Evolutionary conservation across 345 rosid species (phyloP).

Genomic region (Chamaenerion angustifolium): DNA sequence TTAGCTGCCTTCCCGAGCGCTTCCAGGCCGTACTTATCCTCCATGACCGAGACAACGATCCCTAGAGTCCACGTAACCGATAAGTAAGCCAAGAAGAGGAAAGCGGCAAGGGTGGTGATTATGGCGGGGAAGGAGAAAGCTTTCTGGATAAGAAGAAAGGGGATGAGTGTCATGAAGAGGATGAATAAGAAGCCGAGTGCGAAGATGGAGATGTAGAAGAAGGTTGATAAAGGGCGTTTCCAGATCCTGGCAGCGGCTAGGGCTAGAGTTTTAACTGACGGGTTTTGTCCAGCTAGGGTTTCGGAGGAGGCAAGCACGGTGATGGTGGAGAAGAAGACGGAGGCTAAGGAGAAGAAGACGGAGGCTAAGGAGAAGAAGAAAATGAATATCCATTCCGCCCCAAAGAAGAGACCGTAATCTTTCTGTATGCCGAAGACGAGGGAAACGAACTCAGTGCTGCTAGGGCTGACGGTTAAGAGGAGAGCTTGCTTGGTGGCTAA

Average conservation of each 20-base stretch:
- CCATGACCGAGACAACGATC: conserved; percentile 40
- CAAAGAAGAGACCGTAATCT: conserved; percentile 13
- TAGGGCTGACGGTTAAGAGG: conserved; percentile 16
- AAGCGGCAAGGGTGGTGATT: background rate
- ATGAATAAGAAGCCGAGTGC: conserved; percentile 19
- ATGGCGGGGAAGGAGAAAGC: conserved; percentile 1
- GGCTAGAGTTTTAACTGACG: conserved; percentile 13
- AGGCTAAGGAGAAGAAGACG: no score
- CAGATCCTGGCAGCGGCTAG: conserved; percentile 14
- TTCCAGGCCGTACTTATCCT: conserved; percentile 32
- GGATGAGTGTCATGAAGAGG: conserved; percentile 5
- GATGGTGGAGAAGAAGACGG: conserved; percentile 14
- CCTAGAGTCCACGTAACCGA: conserved; percentile 36
- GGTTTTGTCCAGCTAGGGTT: conserved; percentile 11
- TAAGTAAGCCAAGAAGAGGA: conserved; percentile 21
- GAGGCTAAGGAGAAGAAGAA: conserved; percentile 3
- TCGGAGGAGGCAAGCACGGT: conserved; percentile 28
- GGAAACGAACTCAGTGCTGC: conserved; percentile 10
- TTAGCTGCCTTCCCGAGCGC: conserved; percentile 45
- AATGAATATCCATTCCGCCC: conserved; percentile 12
- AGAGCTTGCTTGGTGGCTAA: conserved; percentile 9
- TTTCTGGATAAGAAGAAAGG: conserved; percentile 7
- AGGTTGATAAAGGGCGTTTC: conserved; percentile 30
- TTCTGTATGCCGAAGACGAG: conserved; percentile 12
- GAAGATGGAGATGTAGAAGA: conserved; percentile 20